Evolutionary conservation across 768 basidiomycete species (phyloP).

Genomic region (Pisolithus albus): DNA sequence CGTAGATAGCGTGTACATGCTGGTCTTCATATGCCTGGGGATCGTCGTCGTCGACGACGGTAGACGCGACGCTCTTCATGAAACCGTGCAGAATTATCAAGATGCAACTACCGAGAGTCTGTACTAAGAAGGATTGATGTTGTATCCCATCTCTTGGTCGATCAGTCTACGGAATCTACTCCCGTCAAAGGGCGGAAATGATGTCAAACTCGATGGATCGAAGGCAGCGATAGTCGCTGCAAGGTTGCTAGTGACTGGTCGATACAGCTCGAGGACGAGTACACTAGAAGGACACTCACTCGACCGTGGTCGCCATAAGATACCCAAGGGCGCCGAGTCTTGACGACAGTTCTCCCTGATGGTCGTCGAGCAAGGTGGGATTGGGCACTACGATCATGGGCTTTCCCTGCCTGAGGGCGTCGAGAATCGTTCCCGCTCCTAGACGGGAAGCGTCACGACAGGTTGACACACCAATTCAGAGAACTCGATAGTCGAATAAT

Average conservation of each 20-base stretch:
- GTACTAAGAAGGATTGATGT: constrained; percentile 17
- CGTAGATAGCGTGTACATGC: constrained; percentile 81
- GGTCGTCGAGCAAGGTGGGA: constrained; percentile 81
- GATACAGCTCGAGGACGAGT: neutral
- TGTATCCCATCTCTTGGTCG: constrained; percentile 77
- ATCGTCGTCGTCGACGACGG: constrained; percentile 41
- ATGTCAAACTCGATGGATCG: constrained; percentile 36
- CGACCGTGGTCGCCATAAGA: constrained; percentile 48
- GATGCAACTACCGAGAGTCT: constrained; percentile 3
- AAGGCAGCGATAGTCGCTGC: constrained; percentile 47
- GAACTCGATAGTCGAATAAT: constrained; percentile 15
- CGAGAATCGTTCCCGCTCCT: constrained; percentile 95
- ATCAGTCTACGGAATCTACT: constrained; percentile 58
- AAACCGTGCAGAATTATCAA: neutral
- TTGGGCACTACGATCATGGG: constrained; percentile 88
- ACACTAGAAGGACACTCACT: constrained; percentile 38
- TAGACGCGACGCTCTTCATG: constrained; percentile 32
- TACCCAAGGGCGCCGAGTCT: constrained; percentile 54
- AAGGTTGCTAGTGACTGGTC: constrained; percentile 39
- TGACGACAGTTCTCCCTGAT: constrained; percentile 83
- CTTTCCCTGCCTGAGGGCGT: constrained; percentile 69
- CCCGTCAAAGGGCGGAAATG: constrained; percentile 66
- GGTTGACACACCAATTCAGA: neutral
- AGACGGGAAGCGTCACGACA: constrained; percentile 1
- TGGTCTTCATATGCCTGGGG: constrained; percentile 56